Conservation (phyloP, 768 basidiomycete species). For the Chalciporus pseudorubinellus region DNA sequence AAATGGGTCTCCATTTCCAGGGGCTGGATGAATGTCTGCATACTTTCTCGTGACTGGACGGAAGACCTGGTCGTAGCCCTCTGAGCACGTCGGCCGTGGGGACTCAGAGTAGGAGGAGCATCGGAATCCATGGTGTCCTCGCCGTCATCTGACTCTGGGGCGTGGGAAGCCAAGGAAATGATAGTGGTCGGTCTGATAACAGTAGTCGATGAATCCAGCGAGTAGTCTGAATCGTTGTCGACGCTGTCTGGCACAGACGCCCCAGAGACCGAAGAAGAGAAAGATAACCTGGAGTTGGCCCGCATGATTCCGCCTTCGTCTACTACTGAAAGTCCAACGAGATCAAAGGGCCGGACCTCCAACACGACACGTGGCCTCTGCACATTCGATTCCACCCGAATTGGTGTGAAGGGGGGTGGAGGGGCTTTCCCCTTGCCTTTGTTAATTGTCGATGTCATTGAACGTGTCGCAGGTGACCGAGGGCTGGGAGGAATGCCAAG, state of each 20-base stretch:
- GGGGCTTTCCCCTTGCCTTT: conserved; percentile 12
- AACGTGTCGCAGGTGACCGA: background rate
- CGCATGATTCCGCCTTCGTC: background rate
- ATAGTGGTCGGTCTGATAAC: background rate
- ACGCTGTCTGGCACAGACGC: background rate
- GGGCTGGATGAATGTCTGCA: conserved; percentile 33
- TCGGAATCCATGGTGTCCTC: conserved; percentile 1
- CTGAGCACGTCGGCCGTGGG: background rate
- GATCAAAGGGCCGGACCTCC: background rate
- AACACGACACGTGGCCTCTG: background rate
- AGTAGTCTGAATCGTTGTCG: conserved; percentile 7
- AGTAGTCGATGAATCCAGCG: conserved; percentile 1
- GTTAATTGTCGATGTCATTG: background rate
- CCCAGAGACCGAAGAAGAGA: background rate
- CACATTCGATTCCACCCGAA: background rate
- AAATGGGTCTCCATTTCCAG: conserved; percentile 1
- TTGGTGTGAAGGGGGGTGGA: background rate
- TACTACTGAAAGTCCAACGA: background rate
- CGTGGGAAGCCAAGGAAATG: conserved; percentile 12
- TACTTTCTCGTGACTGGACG: conserved; percentile 38
- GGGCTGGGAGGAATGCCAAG: conserved; percentile 7
- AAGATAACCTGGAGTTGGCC: background rate
- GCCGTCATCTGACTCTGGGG: background rate
- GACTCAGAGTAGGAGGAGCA: background rate
- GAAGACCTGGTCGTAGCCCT: conserved; percentile 16